Base-by-base conservation (phyloP, 2,329 filamentous ascomycete genomes). In the Microcera coccophila region DNA sequence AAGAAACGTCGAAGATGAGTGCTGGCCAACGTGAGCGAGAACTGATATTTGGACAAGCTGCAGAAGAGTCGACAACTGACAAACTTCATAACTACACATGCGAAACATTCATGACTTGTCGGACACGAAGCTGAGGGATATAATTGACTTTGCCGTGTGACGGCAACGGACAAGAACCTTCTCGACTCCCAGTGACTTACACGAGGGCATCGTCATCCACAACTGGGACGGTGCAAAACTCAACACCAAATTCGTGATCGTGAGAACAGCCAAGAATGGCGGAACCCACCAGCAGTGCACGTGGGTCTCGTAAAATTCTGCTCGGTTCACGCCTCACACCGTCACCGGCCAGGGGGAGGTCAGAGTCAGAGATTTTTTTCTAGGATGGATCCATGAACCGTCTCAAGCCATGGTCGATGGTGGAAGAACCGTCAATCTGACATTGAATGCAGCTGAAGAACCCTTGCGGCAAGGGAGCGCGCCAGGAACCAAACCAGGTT, bases 341-440 rank as follows among this genome's bases (percentile, higher is more conserved):
- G 20, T 35, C 33, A 9, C 7, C 9, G 21, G 22, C 26, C 16
- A 29, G 24, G n/a, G 31, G 20, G 18, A 15, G 14, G 12, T 15
- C 28, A 22, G 12, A 32, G 21, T 34, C 36, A 44, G 45, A 44
- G 41, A 41, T 44, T 47, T 47, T 47, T 38, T n/a, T n/a, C 45
- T 24, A 44, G 45, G 45, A 41, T 47, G 31, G 33, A 35, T 20
- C 33, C 33, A 38, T 32, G 18, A 37, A 31, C 19, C 39, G 31
- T 29, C 38, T 20, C 24, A 39, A 28, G 36, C 38, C 29, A 15
- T 15, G n/a, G 4, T 33, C 33, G 33, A 34, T 32, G 21, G 28
- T 33, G 36, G 22, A 28, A 26, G 26, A 16, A 31, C 36, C 8
- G 24, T 24, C 26, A 29, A 33, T 33, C 38, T 21, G 15, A 26